phyloP scores from a whole-genome alignment of 2,329 filamentous ascomycete genomes.

The Penicillium sp. region DNA sequence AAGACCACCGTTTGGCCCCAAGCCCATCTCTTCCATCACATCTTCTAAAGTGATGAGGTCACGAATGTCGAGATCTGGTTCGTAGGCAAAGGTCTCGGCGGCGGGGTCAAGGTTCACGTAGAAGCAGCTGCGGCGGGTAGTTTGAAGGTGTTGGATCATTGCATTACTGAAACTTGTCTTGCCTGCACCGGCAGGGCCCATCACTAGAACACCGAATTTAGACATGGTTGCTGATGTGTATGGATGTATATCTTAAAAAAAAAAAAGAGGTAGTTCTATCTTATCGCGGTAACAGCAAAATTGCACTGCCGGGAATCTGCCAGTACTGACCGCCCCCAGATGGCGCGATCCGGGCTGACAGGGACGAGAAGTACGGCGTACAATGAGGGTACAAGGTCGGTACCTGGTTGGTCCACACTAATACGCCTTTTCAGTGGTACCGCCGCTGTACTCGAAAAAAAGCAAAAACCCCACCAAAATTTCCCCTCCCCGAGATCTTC shows the following conservation, averaged over 20 bases:
- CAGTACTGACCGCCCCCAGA: constrained; percentile 25
- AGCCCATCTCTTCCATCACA: constrained; percentile 91
- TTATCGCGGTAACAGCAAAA: constrained; percentile 22
- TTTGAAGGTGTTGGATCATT: constrained; percentile 87
- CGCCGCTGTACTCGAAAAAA: constrained; percentile 12
- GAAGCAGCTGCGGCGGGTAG: constrained; percentile 89
- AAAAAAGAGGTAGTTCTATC: constrained; percentile 11
- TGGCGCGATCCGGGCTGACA: constrained; percentile 32
- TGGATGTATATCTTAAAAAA: background rate
- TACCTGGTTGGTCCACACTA: constrained; percentile 12
- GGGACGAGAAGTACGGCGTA: constrained; percentile 13
- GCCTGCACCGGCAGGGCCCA: constrained; percentile 93
- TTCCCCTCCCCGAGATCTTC: constrained; percentile 21
- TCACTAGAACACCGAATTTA: constrained; percentile 91
- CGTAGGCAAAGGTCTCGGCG: constrained; percentile 86
- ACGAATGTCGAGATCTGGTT: constrained; percentile 92
- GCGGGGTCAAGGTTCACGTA: constrained; percentile 98
- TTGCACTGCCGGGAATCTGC: constrained; percentile 24
- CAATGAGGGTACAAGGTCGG: constrained; percentile 4
- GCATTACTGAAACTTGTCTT: constrained; percentile 96
- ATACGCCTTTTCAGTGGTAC: constrained; percentile 10
- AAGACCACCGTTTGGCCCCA: constrained; percentile 87
- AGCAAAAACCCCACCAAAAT: constrained; percentile 26
- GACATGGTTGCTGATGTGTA: constrained; percentile 59
- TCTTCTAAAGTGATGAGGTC: constrained; percentile 91